Evolutionary conservation across 495 filamentous ascomycete species (phyloP), one percentile per base, ranked within the genome.

Genomic region (Parathielavia appendiculata): DNA sequence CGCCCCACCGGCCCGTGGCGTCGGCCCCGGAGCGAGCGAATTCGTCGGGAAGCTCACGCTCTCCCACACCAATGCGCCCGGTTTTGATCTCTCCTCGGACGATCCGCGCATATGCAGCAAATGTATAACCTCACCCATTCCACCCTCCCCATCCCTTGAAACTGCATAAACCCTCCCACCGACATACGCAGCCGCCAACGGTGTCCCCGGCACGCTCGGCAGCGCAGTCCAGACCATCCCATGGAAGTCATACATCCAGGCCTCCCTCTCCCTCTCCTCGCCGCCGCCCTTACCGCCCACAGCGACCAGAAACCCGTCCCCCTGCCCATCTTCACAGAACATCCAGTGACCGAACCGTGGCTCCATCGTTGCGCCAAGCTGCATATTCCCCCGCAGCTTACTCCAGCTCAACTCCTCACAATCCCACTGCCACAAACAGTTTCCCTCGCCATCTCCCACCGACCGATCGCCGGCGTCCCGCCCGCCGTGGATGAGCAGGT

Each of bases 381-480:
- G 63, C 1, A 59, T 66, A 7, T 61, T 41, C 9, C 61, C 59
- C 0, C 41, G 55, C 35, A 69, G 54, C 26, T 57, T 63, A 1
- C 55, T 46, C 69, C 77, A 80, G 1, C 65, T 57, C 6, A 78
- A 60, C 0, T 63, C 69, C 38, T 72, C 67, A 2, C 73, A 67
- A 57, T 79, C 66, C 56, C 75, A 83, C 1, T 75, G 57, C 79
- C 80, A 82, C 16, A 83, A 62, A 23, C 59, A 69, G 12, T 67
- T 68, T 20, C 63, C 69, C 51, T 81, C 77, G 26, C 76, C n/a
- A 7, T 11, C 45, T 22, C 1, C 70, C 16, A 80, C 61, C 4
- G 71, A 38, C 0, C 66, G 53, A 2, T 69, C 73, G 2, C 62
- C 40, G 17, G 61, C 62, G 20, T 71, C 76, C 1, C 64, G 60